Percentiles rank a stretch among this genome's conserved stretches.
Evolutionary conservation across 2,329 filamentous ascomycete genomes (phyloP).

Genomic region (Fusarium compactum): DNA sequence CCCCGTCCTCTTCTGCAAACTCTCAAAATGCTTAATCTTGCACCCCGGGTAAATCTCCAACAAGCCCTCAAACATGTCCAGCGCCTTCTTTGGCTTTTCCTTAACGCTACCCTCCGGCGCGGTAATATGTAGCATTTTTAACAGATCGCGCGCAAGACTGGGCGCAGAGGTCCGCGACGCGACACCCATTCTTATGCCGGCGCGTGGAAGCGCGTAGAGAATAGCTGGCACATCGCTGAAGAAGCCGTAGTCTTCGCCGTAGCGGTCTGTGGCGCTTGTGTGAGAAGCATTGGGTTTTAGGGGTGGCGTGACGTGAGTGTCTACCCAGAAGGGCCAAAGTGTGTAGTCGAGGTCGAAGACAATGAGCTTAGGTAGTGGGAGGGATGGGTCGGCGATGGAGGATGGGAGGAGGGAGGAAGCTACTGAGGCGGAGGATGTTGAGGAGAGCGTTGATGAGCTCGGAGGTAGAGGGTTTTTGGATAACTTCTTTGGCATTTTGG

Average conservation of each 20-base stretch:
- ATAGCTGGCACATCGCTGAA: slow-evolving; percentile 77
- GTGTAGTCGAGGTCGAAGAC: slow-evolving; percentile 99
- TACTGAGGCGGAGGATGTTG: slow-evolving; percentile 50
- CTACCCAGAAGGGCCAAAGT: slow-evolving; percentile 98
- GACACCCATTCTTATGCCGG: slow-evolving; percentile 70
- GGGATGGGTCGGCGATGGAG: slow-evolving; percentile 63
- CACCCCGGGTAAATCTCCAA: slow-evolving; percentile 79
- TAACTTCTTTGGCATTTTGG: slow-evolving; percentile 51
- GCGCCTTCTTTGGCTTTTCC: slow-evolving; percentile 58
- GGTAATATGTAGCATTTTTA: slow-evolving; percentile 75
- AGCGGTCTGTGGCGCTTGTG: slow-evolving; percentile 63
- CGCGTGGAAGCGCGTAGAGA: slow-evolving; percentile 67
- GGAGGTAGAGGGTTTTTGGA: slow-evolving; percentile 46
- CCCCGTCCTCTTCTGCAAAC: slow-evolving; percentile 76
- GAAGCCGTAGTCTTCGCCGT: slow-evolving; percentile 76
- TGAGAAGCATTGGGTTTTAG: slow-evolving; percentile 63
- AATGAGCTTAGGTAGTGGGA: slow-evolving; percentile 83
- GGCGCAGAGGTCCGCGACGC: slow-evolving; percentile 86
- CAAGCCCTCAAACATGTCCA: slow-evolving; percentile 71
- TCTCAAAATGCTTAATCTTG: slow-evolving; percentile 88
- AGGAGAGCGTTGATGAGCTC: slow-evolving; percentile 40
- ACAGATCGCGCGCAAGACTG: slow-evolving; percentile 82
- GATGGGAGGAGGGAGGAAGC: slow-evolving; percentile 51
- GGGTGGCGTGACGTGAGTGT: slow-evolving; percentile 87
- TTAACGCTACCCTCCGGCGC: slow-evolving; percentile 31